A percentile compares a stretch with the other conserved stretches of the same genome.
Conservation (phyloP, 2,329 filamentous ascomycete species). For the Drechslerella dactyloides region DNA sequence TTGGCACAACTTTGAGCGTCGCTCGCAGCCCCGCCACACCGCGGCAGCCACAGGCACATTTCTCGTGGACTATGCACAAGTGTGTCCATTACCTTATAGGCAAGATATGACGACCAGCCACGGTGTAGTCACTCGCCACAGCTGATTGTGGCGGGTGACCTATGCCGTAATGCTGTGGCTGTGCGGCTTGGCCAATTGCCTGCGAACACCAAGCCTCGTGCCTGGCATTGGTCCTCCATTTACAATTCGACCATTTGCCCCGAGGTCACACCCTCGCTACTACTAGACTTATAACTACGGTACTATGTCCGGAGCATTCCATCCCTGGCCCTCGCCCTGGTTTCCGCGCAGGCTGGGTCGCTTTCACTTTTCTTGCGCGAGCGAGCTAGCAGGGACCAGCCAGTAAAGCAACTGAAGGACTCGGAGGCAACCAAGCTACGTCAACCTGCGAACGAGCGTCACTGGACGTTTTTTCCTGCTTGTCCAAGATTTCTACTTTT, state of each 20-base stretch:
- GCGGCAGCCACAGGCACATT: slow-evolving; percentile 39
- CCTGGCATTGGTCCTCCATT: not conserved
- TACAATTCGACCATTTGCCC: not conserved
- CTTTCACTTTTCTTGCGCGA: not conserved
- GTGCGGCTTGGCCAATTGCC: slow-evolving; percentile 17
- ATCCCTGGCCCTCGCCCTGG: slow-evolving; percentile 4
- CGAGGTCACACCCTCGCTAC: not conserved
- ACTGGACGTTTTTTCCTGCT: too few relatives aligned
- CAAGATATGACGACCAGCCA: slow-evolving; percentile 2
- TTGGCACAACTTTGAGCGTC: too few relatives aligned
- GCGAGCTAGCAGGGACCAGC: not conserved
- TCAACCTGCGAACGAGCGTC: not conserved
- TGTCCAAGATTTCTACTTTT: too few relatives aligned
- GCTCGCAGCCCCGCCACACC: too few relatives aligned
- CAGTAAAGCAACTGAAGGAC: too few relatives aligned
- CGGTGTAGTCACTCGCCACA: not conserved
- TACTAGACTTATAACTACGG: not conserved
- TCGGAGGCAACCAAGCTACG: too few relatives aligned
- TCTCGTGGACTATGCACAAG: slow-evolving; percentile 27
- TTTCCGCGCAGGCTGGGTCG: not conserved
- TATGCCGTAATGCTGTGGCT: slow-evolving; percentile 3
- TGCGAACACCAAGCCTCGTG: slow-evolving; percentile 8
- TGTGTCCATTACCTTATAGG: too few relatives aligned
- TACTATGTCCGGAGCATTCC: not conserved
- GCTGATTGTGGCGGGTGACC: too few relatives aligned